Conservation (phyloP, 306 rosid genomes). For the Vigna hirtella region DNA sequence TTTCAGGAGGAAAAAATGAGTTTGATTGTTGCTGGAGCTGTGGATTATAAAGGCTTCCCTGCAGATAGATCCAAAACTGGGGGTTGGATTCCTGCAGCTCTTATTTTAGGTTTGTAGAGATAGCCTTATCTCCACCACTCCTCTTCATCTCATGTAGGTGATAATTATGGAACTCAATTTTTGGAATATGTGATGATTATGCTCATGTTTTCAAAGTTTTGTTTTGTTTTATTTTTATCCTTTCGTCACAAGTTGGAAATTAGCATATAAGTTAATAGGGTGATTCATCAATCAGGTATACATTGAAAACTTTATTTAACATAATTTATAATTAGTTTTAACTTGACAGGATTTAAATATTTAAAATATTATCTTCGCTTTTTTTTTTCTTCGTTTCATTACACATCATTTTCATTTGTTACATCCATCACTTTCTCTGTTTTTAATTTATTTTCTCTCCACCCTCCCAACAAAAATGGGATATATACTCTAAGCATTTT, state of each 20-base stretch:
- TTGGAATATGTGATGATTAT: not conserved
- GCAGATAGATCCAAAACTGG: constrained; percentile 87
- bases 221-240: not conserved
- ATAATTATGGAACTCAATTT: constrained; percentile 12
- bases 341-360: not conserved
- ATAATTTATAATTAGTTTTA: no score
- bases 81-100: constrained; percentile 87
- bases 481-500: no score
- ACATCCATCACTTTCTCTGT: not conserved
- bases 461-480: not conserved
- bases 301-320: not conserved
- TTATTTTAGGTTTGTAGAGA: constrained; percentile 66
- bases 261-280: constrained; percentile 16
- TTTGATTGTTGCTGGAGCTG: constrained; percentile 74
- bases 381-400: no score
- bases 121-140: not conserved
- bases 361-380: not conserved
- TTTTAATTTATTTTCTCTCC: not conserved
- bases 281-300: constrained; percentile 7
- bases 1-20: constrained; percentile 77
- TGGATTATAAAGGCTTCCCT: constrained; percentile 78
- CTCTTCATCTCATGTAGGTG: not conserved
- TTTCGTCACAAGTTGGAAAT: constrained; percentile 4
- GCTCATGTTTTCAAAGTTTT: no score
- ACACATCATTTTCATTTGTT: not conserved